phyloP scores from a whole-genome alignment of 2,329 filamentous ascomycete genomes.

The Alternaria atra region DNA sequence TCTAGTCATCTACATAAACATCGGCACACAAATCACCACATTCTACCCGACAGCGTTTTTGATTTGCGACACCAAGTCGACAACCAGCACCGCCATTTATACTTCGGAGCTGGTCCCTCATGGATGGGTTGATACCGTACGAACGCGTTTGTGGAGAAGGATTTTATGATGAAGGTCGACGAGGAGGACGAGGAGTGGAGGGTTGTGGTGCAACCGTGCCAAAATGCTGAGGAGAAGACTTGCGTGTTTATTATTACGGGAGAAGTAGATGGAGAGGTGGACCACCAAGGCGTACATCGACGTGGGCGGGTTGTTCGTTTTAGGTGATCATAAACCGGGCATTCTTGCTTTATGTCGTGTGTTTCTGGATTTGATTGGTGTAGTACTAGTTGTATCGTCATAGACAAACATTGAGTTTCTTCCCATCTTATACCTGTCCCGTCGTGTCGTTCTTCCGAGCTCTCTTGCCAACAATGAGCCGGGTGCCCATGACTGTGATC shows the following conservation, averaged over 20 bases:
- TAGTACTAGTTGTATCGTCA: not conserved
- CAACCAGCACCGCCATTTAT: not conserved
- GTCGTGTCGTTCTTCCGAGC: not conserved
- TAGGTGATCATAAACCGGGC: not conserved
- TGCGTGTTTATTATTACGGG: not conserved
- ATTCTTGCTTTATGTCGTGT: not conserved
- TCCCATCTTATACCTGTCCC: not conserved
- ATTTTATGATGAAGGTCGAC: not conserved
- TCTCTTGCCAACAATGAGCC: not conserved
- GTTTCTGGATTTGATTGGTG: not conserved
- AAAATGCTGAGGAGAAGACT: constrained; percentile 1
- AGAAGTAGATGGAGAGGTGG: not conserved
- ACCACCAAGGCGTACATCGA: not conserved
- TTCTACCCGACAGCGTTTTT: not conserved
- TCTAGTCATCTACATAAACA: not conserved
- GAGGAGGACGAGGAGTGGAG: not conserved
- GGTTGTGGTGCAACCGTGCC: not conserved
- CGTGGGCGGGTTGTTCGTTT: not conserved
- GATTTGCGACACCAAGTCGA: not conserved
- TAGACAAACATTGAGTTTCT: not conserved
- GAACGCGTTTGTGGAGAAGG: not conserved
- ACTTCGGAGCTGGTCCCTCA: not conserved
- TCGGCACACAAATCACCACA: not conserved
- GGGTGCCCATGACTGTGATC: not conserved
- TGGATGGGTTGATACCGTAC: not conserved